These are phyloP conservation scores for Penicillium bovifimosum DNA, from an alignment of 495 filamentous ascomycete species.

Conservation along the genomic window DNA sequence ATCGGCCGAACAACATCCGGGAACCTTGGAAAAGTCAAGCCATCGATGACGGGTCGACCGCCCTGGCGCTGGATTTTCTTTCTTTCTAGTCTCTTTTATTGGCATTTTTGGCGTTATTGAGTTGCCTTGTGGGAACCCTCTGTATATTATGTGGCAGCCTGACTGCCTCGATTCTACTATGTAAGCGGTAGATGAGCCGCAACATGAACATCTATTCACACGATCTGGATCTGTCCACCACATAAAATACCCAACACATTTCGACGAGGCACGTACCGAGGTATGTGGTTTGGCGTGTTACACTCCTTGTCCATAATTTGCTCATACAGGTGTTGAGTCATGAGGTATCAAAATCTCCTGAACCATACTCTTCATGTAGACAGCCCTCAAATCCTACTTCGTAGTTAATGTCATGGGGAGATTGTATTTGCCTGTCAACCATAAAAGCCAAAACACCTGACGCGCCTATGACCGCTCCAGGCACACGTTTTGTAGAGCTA, in stretches of 20 bases:
- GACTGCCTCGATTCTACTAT: neutral
- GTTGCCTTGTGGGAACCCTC: constrained; percentile 19
- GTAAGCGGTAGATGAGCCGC: constrained; percentile 1
- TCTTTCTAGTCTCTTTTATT: constrained; percentile 2
- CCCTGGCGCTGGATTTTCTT: neutral
- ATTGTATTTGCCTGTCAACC: neutral
- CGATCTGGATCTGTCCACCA: neutral
- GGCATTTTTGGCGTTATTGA: constrained; percentile 37
- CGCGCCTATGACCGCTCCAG: constrained; percentile 11
- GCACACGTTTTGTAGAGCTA: constrained; percentile 4
- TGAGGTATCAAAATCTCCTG: neutral
- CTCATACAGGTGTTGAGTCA: neutral
- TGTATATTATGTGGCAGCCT: constrained; percentile 13
- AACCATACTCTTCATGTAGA: constrained; percentile 11
- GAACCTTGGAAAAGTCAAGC: neutral
- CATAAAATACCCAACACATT: neutral
- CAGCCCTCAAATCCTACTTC: neutral
- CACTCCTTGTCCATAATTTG: neutral
- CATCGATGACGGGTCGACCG: neutral
- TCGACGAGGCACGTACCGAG: neutral
- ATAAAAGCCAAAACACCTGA: neutral
- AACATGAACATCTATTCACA: constrained; percentile 1
- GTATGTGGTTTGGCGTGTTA: neutral
- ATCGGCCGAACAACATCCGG: neutral
- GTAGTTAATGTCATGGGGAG: neutral